Conservation (phyloP, 2,329 filamentous ascomycete species). For the Sporothrix luriei region DNA sequence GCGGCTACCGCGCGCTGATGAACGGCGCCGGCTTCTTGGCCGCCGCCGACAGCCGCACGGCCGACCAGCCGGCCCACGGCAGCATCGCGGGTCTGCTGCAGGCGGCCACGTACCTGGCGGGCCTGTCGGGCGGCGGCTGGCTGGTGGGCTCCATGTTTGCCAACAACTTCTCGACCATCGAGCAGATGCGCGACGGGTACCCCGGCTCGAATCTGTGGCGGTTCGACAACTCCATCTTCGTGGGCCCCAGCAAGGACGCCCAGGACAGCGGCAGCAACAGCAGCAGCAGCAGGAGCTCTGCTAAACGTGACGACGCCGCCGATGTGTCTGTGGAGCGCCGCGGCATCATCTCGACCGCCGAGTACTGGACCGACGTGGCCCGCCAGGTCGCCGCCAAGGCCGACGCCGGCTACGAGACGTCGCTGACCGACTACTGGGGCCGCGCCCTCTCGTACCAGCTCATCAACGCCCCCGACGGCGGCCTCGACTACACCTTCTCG, state of each 20-base stretch:
- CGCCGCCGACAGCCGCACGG: conserved; percentile 75
- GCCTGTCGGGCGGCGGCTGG: conserved; percentile 83
- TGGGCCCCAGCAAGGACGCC: conserved; percentile 41
- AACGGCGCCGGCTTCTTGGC: conserved; percentile 79
- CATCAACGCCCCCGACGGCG: conserved; percentile 73
- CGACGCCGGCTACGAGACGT: conserved; percentile 65
- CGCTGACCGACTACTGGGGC: conserved; percentile 88
- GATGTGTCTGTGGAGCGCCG: conserved; percentile 33
- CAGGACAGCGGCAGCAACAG: conserved; percentile 33
- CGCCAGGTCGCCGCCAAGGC: conserved; percentile 62
- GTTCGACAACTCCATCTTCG: conserved; percentile 45
- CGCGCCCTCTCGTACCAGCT: conserved; percentile 85
- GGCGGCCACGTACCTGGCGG: conserved; percentile 76
- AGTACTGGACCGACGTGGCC: conserved; percentile 63
- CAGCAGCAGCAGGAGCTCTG: not conserved
- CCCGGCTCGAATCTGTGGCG: conserved; percentile 42
- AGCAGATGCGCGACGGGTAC: conserved; percentile 54
- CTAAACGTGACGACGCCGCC: not conserved
- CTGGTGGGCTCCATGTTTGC: conserved; percentile 77
- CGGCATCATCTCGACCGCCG: conserved; percentile 39
- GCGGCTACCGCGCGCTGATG: conserved; percentile 83
- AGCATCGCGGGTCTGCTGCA: conserved; percentile 82
- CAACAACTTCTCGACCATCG: conserved; percentile 80
- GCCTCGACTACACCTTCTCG: conserved; percentile 77
- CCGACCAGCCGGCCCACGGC: conserved; percentile 61